A percentile compares a stretch with the other conserved stretches of the same genome.
Evolutionary conservation across 2,329 filamentous ascomycete species (phyloP).

Genomic region (Cordyceps fumosorosea): DNA sequence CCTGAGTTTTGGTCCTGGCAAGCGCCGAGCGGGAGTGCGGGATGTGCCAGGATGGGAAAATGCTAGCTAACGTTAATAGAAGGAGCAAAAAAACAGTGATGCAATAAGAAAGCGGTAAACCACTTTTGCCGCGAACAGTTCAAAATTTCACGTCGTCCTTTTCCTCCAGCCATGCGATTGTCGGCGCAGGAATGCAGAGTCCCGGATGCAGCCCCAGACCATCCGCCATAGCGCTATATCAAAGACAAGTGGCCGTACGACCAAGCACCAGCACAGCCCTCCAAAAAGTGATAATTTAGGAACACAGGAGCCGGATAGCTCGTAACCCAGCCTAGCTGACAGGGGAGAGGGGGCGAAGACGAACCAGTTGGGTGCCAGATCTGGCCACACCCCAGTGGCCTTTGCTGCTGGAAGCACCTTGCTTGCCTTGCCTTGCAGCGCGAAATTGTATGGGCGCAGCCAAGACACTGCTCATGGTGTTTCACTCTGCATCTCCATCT

Average conservation of each 20-base stretch:
- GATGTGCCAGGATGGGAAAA: too few relatives aligned
- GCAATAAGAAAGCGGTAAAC: too few relatives aligned
- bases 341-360: not conserved
- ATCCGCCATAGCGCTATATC: not conserved
- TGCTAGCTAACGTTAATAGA: too few relatives aligned
- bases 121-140: too few relatives aligned
- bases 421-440: not conserved
- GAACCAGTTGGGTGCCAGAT: not conserved
- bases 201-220: not conserved
- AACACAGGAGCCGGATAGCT: not conserved
- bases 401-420: not conserved
- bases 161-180: not conserved
- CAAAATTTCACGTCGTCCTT: too few relatives aligned
- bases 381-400: not conserved
- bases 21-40: too few relatives aligned
- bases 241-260: too few relatives aligned
- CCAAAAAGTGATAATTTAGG: not conserved
- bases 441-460: not conserved
- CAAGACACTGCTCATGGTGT: conserved; percentile 2
- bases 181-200: not conserved
- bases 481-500: not conserved
- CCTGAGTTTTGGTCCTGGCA: too few relatives aligned
- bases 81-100: too few relatives aligned
- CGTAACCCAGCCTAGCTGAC: not conserved
- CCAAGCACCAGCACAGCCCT: conserved; percentile 1